These are phyloP conservation scores for Puccinia polysora DNA, from an alignment of 1,284 basidiomycete species.

Conservation along the genomic window DNA sequence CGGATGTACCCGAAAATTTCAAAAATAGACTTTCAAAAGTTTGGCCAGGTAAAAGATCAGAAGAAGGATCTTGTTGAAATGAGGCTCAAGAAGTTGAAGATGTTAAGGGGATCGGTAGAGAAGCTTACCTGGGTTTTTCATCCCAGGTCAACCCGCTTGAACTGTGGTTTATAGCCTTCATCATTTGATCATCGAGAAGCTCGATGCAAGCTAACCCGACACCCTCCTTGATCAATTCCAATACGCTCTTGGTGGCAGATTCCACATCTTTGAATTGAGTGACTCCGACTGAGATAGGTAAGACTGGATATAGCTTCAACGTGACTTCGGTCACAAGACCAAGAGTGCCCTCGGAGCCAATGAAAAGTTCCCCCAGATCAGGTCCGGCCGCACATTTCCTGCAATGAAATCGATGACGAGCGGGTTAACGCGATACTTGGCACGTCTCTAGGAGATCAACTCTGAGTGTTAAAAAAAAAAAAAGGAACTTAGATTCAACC, in stretches of 20 bases:
- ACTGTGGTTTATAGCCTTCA: slow-evolving; percentile 43
- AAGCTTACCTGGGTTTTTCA: slow-evolving; percentile 20
- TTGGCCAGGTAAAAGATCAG: background rate
- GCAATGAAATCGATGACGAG: background rate
- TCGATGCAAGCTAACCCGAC: slow-evolving; percentile 59
- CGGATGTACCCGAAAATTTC: slow-evolving; percentile 64
- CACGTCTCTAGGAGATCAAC: background rate
- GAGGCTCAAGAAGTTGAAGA: background rate
- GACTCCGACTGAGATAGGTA: slow-evolving; percentile 64
- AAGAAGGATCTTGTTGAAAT: slow-evolving; percentile 49
- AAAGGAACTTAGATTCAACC: slow-evolving; percentile 43
- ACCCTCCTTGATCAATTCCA: slow-evolving; percentile 59
- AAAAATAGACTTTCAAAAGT: slow-evolving; percentile 55
- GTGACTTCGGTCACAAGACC: slow-evolving; percentile 85
- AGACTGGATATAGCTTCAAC: slow-evolving; percentile 64
- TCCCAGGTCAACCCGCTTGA: slow-evolving; percentile 30
- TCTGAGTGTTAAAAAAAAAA: too few species aligned
- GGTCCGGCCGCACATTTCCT: slow-evolving; percentile 84
- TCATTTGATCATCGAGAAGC: slow-evolving; percentile 41
- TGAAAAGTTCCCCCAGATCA: slow-evolving; percentile 83
- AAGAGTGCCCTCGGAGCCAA: slow-evolving; percentile 88
- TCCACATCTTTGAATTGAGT: slow-evolving; percentile 58
- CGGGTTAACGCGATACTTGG: background rate
- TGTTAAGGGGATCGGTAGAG: background rate
- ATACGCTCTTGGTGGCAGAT: slow-evolving; percentile 66